These are phyloP conservation scores for Globisporangium paddicum DNA, from an alignment of 352 stramenopile species.

Conservation along the genomic window DNA sequence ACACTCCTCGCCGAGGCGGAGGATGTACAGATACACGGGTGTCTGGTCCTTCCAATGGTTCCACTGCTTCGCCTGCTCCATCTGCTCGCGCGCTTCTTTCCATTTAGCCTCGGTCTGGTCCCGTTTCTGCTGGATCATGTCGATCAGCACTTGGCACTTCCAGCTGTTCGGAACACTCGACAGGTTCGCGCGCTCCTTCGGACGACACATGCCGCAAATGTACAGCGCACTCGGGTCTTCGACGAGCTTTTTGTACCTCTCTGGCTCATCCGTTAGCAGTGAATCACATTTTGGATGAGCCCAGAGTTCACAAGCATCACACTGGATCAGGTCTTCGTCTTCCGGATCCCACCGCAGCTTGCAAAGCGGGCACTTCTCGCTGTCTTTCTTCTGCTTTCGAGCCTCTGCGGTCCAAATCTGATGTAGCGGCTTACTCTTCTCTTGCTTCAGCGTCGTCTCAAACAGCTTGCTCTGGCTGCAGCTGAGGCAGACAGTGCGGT, in stretches of 20 bases:
- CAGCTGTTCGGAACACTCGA: slow-evolving; percentile 27
- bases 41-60: slow-evolving; percentile 70
- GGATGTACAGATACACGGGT: slow-evolving; percentile 76
- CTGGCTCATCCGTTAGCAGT: slow-evolving; percentile 49
- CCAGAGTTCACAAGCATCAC: slow-evolving; percentile 83
- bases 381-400: slow-evolving; percentile 48
- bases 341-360: slow-evolving; percentile 57
- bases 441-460: slow-evolving; percentile 39
- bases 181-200: slow-evolving; percentile 54
- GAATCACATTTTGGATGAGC: slow-evolving; percentile 74
- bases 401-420: slow-evolving; percentile 56
- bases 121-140: slow-evolving; percentile 68
- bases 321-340: slow-evolving; percentile 84
- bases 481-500: slow-evolving; percentile 47
- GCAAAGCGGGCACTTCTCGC: slow-evolving; percentile 79
- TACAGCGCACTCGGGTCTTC: slow-evolving; percentile 66
- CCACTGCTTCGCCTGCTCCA: slow-evolving; percentile 56
- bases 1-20: slow-evolving; percentile 81
- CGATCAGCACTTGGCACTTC: slow-evolving; percentile 67
- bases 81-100: slow-evolving; percentile 57
- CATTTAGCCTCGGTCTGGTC: slow-evolving; percentile 55
- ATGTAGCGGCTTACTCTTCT: slow-evolving; percentile 47
- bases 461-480: slow-evolving; percentile 50
- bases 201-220: slow-evolving; percentile 63
- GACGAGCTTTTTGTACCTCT: slow-evolving; percentile 60